Evolutionary conservation across 331 rosid genomes (phyloP).

Genomic region (Quercus phellos): DNA sequence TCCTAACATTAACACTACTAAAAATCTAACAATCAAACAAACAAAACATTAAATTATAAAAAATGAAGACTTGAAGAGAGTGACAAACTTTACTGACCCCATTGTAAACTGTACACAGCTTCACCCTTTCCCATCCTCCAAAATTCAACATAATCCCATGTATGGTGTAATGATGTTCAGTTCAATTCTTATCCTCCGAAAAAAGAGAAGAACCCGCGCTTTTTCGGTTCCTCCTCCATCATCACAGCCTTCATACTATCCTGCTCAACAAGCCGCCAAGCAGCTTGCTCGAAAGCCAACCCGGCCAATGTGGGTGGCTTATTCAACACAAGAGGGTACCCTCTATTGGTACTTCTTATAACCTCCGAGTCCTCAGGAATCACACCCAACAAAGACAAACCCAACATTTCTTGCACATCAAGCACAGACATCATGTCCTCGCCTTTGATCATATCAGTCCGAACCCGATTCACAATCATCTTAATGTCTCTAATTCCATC

Average conservation of each 20-base stretch:
- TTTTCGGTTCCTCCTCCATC: slow-evolving; percentile 85
- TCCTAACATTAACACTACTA: slow-evolving; percentile 1
- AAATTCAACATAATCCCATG: too few species aligned
- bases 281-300: slow-evolving; percentile 94
- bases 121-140: neutral
- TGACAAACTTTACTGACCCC: slow-evolving; percentile 17
- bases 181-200: slow-evolving; percentile 57
- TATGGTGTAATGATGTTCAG: too few species aligned
- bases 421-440: slow-evolving; percentile 98
- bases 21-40: slow-evolving; percentile 7
- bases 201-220: slow-evolving; percentile 86
- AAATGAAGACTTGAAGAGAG: neutral
- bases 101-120: slow-evolving; percentile 27
- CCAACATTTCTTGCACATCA: slow-evolving; percentile 95
- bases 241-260: slow-evolving; percentile 90
- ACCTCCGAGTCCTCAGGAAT: slow-evolving; percentile 93
- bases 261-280: slow-evolving; percentile 98
- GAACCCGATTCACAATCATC: slow-evolving; percentile 93
- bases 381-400: slow-evolving; percentile 75
- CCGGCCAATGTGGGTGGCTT: slow-evolving; percentile 96
- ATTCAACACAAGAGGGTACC: slow-evolving; percentile 79
- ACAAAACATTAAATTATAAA: slow-evolving; percentile 4
- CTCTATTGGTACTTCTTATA: slow-evolving; percentile 86
- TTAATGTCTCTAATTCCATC: slow-evolving; percentile 94
- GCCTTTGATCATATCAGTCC: slow-evolving; percentile 94